Conservation (phyloP, 2,329 filamentous ascomycete species). For the Botrytis hyacinthi region DNA sequence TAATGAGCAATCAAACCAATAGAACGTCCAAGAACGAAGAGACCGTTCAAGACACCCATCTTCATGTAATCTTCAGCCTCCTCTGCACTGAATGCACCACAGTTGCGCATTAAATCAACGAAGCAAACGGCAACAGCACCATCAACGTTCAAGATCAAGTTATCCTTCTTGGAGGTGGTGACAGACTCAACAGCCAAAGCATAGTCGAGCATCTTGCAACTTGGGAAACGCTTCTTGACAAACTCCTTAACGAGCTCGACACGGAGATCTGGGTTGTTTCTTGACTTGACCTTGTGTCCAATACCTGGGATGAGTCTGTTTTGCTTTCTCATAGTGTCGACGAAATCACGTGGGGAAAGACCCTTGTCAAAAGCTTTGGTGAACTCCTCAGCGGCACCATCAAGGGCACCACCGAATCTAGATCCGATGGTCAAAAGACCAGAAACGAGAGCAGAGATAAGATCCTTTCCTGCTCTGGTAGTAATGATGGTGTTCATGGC, state of each 20-base stretch:
- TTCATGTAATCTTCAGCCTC: conserved; percentile 98
- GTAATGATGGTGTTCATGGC: conserved; percentile 99
- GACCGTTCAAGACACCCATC: conserved; percentile 99
- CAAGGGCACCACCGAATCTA: conserved; percentile 95
- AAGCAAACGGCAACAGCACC: conserved; percentile 99
- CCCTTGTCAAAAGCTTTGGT: conserved; percentile 97
- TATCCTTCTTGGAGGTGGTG: conserved; percentile 99
- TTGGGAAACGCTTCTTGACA: conserved; percentile 95
- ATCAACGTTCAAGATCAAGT: conserved; percentile 98
- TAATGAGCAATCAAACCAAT: conserved; percentile 99
- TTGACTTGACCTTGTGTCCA: conserved; percentile 98
- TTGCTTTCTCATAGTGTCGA: conserved; percentile 98
- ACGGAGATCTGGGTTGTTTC: conserved; percentile 99
- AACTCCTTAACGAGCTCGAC: conserved; percentile 99
- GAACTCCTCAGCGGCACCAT: conserved; percentile 98
- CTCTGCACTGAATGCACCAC: conserved; percentile 91
- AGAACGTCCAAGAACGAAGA: conserved; percentile 94
- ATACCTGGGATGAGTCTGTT: conserved; percentile 99
- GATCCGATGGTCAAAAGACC: conserved; percentile 98
- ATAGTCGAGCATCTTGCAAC: conserved; percentile 97
- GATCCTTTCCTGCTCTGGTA: conserved; percentile 96
- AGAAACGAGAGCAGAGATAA: conserved; percentile 91
- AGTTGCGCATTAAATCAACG: conserved; percentile 95
- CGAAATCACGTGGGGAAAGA: conserved; percentile 96
- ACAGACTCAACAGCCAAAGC: conserved; percentile 96